Conservation (phyloP, 441 rosid species). For the Theobroma grandiflorum region DNA sequence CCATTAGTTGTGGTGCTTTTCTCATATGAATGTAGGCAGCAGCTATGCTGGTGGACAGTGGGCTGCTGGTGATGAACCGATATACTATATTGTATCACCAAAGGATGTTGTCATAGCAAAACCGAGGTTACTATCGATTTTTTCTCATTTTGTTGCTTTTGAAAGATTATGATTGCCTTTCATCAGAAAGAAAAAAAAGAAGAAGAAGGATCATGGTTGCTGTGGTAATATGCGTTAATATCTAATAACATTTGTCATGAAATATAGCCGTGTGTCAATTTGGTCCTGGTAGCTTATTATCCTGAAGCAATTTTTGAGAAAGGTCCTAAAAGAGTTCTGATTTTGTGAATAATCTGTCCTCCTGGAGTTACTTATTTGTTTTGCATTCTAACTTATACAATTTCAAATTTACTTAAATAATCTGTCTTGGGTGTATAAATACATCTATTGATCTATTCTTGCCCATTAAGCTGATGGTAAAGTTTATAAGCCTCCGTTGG, state of each 20-base stretch:
- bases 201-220: not conserved
- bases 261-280: not conserved
- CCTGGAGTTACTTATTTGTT: not conserved
- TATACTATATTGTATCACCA: constrained; percentile 95
- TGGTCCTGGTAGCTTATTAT: not conserved
- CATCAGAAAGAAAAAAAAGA: not conserved
- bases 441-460: not conserved
- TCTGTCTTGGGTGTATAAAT: not conserved
- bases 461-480: not conserved
- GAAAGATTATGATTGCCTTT: not conserved
- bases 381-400: not conserved
- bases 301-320: too few species aligned
- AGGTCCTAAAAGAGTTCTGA: not conserved
- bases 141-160: not conserved
- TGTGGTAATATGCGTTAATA: not conserved
- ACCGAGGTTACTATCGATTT: constrained; percentile 70
- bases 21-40: constrained; percentile 70
- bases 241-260: not conserved
- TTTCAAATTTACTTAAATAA: not conserved
- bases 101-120: constrained; percentile 99
- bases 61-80: constrained; percentile 99
- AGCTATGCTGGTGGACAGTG: constrained; percentile 99
- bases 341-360: constrained; percentile 16
- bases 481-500: constrained; percentile 3
- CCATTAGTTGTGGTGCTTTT: constrained; percentile 32